Conservation (phyloP, 768 basidiomycete species). For the Trametes gibbosa region DNA sequence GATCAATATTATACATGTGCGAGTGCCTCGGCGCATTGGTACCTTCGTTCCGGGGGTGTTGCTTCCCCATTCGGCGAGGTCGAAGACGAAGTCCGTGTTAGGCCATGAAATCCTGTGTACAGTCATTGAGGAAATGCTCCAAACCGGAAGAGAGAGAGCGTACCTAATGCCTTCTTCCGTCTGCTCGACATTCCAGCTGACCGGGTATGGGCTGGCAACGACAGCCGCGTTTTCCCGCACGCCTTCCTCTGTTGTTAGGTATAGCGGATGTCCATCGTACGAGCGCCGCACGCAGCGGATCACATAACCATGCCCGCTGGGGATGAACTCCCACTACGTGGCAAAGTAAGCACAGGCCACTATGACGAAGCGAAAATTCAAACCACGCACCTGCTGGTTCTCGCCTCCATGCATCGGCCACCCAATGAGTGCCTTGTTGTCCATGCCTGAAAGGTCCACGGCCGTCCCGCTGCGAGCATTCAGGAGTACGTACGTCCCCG, state of each 20-base stretch:
- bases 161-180: slow-evolving; percentile 19
- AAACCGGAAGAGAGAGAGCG: neutral
- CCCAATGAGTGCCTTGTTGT: slow-evolving; percentile 24
- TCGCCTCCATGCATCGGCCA: slow-evolving; percentile 22
- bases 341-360: slow-evolving; percentile 27
- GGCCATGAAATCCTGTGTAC: slow-evolving; percentile 25
- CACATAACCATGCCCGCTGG: slow-evolving; percentile 26
- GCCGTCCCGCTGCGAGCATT: slow-evolving; percentile 26
- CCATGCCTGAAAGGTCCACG: slow-evolving; percentile 25
- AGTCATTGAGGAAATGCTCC: neutral
- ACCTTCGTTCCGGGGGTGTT: slow-evolving; percentile 24
- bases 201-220: slow-evolving; percentile 27
- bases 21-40: neutral
- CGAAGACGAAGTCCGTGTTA: slow-evolving; percentile 21
- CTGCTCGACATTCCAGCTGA: slow-evolving; percentile 25
- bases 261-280: slow-evolving; percentile 13
- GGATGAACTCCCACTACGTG: slow-evolving; percentile 27
- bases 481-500: slow-evolving; percentile 25
- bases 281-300: slow-evolving; percentile 20
- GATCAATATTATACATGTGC: neutral
- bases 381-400: slow-evolving; percentile 25
- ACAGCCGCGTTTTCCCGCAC: slow-evolving; percentile 15
- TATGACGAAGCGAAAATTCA: neutral
- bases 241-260: slow-evolving; percentile 24
- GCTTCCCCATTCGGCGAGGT: slow-evolving; percentile 23